Conservation (phyloP, 768 basidiomycete species). For the Psilocybe tampanensis region DNA sequence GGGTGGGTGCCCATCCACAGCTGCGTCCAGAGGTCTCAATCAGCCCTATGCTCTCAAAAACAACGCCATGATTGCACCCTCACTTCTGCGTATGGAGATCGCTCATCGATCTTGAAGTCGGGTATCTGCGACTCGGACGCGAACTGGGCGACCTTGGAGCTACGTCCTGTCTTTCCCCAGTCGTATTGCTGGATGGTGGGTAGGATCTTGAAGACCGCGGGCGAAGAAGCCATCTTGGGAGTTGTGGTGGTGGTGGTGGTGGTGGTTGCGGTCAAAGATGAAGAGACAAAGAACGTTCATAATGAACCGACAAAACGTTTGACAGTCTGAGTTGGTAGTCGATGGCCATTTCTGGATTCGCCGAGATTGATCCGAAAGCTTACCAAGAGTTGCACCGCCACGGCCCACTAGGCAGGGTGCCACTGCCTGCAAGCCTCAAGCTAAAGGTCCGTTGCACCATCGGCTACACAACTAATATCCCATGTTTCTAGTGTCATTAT, state of each 20-base stretch:
- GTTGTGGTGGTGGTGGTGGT: not conserved
- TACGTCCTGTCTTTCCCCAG: constrained; percentile 87
- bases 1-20: constrained; percentile 99
- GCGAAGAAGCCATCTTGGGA: not conserved
- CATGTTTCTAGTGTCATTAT: too few species aligned
- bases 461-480: too few species aligned
- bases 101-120: constrained; percentile 68
- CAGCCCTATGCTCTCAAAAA: constrained; percentile 6
- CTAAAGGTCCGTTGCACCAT: too few species aligned
- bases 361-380: too few species aligned
- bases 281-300: not conserved
- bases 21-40: constrained; percentile 40
- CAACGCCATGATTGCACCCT: constrained; percentile 21
- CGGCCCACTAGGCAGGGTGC: too few species aligned
- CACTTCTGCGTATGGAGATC: constrained; percentile 92
- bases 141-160: constrained; percentile 88
- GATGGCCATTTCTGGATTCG: too few species aligned
- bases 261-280: not conserved
- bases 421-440: too few species aligned
- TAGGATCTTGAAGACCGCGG: constrained; percentile 70
- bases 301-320: too few species aligned
- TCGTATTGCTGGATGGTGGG: constrained; percentile 91
- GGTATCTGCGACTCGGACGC: constrained; percentile 62
- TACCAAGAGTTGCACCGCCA: too few species aligned
- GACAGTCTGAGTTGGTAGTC: too few species aligned